These are phyloP conservation scores for Diplodia scrobiculata DNA, from an alignment of 2,329 filamentous ascomycete species.

Conservation along the genomic window DNA sequence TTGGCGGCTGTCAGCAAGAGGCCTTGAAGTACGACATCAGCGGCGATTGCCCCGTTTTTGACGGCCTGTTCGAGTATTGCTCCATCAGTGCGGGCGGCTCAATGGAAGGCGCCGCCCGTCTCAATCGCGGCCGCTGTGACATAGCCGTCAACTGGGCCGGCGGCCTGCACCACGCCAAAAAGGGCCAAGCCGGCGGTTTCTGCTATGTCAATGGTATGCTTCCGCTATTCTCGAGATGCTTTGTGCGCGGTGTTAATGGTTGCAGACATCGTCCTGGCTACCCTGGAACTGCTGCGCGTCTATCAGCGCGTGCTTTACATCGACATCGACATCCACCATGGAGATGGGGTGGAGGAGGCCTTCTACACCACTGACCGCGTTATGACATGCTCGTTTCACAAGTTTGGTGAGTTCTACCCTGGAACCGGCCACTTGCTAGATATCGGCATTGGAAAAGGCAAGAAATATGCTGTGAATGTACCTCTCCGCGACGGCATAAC, in stretches of 20 bases:
- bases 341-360: constrained; percentile 86
- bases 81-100: constrained; percentile 90
- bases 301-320: constrained; percentile 92
- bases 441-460: constrained; percentile 83
- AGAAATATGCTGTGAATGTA: constrained; percentile 87
- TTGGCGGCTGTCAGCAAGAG: constrained; percentile 76
- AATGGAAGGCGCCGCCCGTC: constrained; percentile 85
- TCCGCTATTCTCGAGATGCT: not conserved
- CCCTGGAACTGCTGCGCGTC: constrained; percentile 80
- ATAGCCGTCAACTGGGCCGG: constrained; percentile 99
- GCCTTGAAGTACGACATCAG: constrained; percentile 73
- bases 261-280: constrained; percentile 84
- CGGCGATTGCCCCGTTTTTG: constrained; percentile 91
- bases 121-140: constrained; percentile 82
- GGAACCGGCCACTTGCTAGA: constrained; percentile 83
- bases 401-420: constrained; percentile 94
- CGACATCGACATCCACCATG: constrained; percentile 90
- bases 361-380: constrained; percentile 89
- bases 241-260: constrained; percentile 32
- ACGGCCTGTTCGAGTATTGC: constrained; percentile 93
- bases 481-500: constrained; percentile 88
- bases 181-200: constrained; percentile 91
- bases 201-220: constrained; percentile 81
- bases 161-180: constrained; percentile 94
- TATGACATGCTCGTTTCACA: constrained; percentile 94